Percentiles rank a stretch among this genome's conserved stretches.
phyloP scores from a whole-genome alignment of 192 early-diverging fungal genomes.

The Coemansia sp. region DNA sequence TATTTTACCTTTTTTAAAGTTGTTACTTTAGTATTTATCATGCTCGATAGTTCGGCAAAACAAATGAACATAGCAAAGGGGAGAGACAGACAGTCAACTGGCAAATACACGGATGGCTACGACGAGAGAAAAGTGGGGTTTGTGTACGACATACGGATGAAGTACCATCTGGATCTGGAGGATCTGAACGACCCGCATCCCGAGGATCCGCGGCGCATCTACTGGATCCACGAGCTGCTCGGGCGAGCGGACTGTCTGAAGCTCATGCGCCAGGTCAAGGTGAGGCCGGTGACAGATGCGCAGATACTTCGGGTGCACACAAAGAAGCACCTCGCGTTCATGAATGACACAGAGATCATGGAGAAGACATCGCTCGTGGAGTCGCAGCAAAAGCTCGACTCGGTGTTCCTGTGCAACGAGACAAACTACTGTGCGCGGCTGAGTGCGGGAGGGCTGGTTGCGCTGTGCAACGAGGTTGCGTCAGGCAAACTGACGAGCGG shows the following conservation, averaged over 20 bases:
- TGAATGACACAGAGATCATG: constrained; percentile 50
- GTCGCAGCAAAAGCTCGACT: constrained; percentile 56
- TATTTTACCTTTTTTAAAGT: background rate
- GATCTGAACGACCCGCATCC: constrained; percentile 68
- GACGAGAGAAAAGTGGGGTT: constrained; percentile 39
- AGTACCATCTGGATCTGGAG: constrained; percentile 59
- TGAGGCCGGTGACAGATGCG: constrained; percentile 14
- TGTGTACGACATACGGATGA: constrained; percentile 64
- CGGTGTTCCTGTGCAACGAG: constrained; percentile 69
- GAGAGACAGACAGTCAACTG: background rate
- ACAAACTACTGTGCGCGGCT: constrained; percentile 65
- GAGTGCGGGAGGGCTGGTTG: constrained; percentile 74
- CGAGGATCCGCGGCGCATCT: constrained; percentile 73
- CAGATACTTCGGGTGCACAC: constrained; percentile 59
- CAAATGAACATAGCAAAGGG: background rate
- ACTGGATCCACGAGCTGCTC: constrained; percentile 62
- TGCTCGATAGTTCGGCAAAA: too few species aligned
- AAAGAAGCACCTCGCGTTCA: constrained; percentile 39
- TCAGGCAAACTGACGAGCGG: constrained; percentile 66
- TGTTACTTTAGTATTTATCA: background rate
- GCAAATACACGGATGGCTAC: background rate
- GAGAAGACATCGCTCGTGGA: constrained; percentile 53
- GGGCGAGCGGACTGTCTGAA: constrained; percentile 49
- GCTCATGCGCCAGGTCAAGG: constrained; percentile 34
- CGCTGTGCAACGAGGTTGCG: constrained; percentile 70